phyloP scores from a whole-genome alignment of 1,284 basidiomycete species.

The Ganoderma lingzhi region DNA sequence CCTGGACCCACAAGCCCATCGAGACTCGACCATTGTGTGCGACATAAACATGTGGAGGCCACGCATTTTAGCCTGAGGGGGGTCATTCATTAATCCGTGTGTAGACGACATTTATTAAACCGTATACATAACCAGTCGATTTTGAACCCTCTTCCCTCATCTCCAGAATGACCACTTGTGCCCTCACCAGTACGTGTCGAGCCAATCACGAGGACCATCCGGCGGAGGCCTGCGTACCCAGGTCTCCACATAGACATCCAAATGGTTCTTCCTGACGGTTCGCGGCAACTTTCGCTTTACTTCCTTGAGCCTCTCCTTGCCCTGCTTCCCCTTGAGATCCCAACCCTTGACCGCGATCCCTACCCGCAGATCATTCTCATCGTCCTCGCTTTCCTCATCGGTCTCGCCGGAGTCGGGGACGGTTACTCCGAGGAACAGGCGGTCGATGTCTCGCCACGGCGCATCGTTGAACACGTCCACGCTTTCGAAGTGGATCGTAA shows the following conservation, averaged over 20 bases:
- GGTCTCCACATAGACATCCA: background rate
- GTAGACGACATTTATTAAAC: background rate
- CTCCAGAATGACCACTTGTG: background rate
- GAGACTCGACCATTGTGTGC: slow-evolving; percentile 3
- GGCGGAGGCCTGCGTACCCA: background rate
- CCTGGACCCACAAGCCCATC: slow-evolving; percentile 16
- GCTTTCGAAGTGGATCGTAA: slow-evolving; percentile 17
- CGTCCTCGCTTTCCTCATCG: background rate
- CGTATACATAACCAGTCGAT: background rate
- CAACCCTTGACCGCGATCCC: slow-evolving; percentile 12
- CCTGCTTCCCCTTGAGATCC: background rate
- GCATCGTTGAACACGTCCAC: slow-evolving; percentile 16
- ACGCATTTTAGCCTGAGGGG: background rate
- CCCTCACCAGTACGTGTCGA: background rate
- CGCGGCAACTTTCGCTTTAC: slow-evolving; percentile 7
- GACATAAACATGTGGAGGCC: background rate
- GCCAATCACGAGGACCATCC: background rate
- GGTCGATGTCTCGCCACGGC: slow-evolving; percentile 20
- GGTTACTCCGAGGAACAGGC: slow-evolving; percentile 3
- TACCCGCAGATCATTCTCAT: background rate
- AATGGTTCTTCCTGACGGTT: background rate
- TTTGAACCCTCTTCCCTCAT: background rate
- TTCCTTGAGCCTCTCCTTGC: slow-evolving; percentile 6
- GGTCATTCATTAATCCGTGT: background rate
- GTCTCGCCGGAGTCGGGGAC: background rate